These are phyloP conservation scores for Termitomyces titanicus DNA, from an alignment of 768 basidiomycete species.

Conservation along the genomic window DNA sequence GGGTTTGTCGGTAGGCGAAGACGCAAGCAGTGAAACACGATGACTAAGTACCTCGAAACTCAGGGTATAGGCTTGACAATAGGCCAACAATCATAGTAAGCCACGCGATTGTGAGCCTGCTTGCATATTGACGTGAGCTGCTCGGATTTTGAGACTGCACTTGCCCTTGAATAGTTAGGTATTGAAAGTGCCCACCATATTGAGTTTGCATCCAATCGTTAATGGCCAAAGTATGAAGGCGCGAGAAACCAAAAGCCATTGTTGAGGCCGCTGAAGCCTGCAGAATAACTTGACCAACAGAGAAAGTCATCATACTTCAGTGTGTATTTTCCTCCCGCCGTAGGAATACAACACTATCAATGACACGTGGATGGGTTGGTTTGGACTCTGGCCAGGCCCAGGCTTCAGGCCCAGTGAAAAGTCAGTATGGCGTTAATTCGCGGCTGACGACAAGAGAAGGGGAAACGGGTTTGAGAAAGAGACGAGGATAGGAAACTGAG, in stretches of 20 bases:
- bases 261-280: slow-evolving; percentile 27
- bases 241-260: slow-evolving; percentile 35
- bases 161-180: slow-evolving; percentile 77
- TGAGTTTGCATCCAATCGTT: slow-evolving; percentile 34
- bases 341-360: too few species aligned
- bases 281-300: slow-evolving; percentile 16
- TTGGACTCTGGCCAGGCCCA: too few species aligned
- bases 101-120: slow-evolving; percentile 33
- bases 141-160: slow-evolving; percentile 10
- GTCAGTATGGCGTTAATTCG: too few species aligned
- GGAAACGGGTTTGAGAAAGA: too few species aligned
- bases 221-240: slow-evolving; percentile 23
- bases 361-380: background rate
- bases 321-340: too few species aligned
- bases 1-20: slow-evolving; percentile 1
- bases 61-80: slow-evolving; percentile 29
- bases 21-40: background rate
- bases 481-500: too few species aligned
- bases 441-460: too few species aligned
- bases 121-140: background rate
- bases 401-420: too few species aligned
- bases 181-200: slow-evolving; percentile 68
- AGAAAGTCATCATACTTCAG: slow-evolving; percentile 8
- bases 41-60: slow-evolving; percentile 21
- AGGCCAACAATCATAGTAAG: slow-evolving; percentile 33